Base-by-base conservation (phyloP, 495 filamentous ascomycete genomes). In the Staphylotrichum tortipilum region DNA sequence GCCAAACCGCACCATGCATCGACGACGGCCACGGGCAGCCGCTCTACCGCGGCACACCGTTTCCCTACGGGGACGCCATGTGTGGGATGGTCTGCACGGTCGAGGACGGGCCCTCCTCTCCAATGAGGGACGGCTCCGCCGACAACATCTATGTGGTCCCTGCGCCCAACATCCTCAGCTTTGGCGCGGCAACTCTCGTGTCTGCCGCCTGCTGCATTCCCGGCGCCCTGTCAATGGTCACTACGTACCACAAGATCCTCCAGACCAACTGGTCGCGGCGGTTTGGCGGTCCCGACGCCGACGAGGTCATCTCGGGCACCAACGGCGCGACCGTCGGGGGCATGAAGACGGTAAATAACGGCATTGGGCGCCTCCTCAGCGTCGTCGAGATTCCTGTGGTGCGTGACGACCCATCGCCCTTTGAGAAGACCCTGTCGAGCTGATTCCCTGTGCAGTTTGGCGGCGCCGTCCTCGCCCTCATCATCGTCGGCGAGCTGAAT, bases 171-270 rank as follows among this genome's bases (percentile, higher is more conserved):
- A 54, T 58, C 11, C 57, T 83, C 22, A 71, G 70, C 0, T 80
- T 81, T 52, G 68, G 71, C 46, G 72, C 78, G 0, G 73, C 65
- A 2, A 78, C 73, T 3, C 72, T 82, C 6, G 60, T 83, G 1
- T 72, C 79, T 2, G 78, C 78, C 23, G 79, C 70, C 15, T 81
- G 77, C 53, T 81, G 76, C 47, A 70, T 83, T 24, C 79, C 78
- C 0, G 76, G 76, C 10, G 70, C 81, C 23, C 64, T 83, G 1
- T 77, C 74, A 4, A 64, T 80, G 17, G 63, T 72, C n/a, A 76
- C 69, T 0, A 83, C 70, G 62, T 78, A 71, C 73, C 74, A 78
- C 43, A 80, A 78, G 53, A 81, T 82, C 19, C 63, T 79, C 4
- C 71, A 78, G 50, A 68, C 72, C 14, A 80, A 80, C 47, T 78